Base-by-base conservation (phyloP, 2,329 filamentous ascomycete species). In the Neospermospora avenae region DNA sequence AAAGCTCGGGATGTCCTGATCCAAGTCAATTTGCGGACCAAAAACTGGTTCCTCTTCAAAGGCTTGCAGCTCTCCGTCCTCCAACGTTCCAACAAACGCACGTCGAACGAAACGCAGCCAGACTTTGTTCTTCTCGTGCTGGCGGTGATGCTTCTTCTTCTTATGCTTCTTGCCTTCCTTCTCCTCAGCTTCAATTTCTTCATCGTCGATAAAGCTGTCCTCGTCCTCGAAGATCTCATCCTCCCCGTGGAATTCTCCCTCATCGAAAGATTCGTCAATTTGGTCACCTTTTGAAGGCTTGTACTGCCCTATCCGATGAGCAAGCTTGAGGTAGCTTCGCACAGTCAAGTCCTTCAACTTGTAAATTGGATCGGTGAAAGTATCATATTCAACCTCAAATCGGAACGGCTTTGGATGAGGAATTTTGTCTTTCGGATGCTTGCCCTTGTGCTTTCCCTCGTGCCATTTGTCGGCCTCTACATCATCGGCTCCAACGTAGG, bases 311-410 rank as follows among this genome's bases (percentile, higher is more conserved):
- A 98, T 96, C 57, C 87, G 81, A 64, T 87, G 84, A 11, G 95
- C 95, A 51, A 98, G 80, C 62, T 89, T 82, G 46, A 98, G 77
- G 72, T 89, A 89, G 72, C 86, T 96, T 63, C 84, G 81, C 55
- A 97, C 89, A 0, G 93, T 98, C 73, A 99, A 77, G 74, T 98
- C 93, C 45, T 84, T 80, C 68, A 97, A 75, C 62, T 84, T 82
- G 72, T 93, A 97, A 1, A 88, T 74, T 60, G 84, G 76, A 72
- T 98, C 92, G 22, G 86, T 82, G 58, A 84, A 87, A 0, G 93
- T 98, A 72, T 87, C 86, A 73, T 99, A 99, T 73, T 96, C 91
- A 52, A 96, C 79, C 71, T 96, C 82, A 70, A 85, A 98, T 16
- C 79, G 72, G 73, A 97, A 91, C 35, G 83, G 76, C 45, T 78